Conservation (phyloP, 352 stramenopile genomes). For the Pythium apleroticum region DNA sequence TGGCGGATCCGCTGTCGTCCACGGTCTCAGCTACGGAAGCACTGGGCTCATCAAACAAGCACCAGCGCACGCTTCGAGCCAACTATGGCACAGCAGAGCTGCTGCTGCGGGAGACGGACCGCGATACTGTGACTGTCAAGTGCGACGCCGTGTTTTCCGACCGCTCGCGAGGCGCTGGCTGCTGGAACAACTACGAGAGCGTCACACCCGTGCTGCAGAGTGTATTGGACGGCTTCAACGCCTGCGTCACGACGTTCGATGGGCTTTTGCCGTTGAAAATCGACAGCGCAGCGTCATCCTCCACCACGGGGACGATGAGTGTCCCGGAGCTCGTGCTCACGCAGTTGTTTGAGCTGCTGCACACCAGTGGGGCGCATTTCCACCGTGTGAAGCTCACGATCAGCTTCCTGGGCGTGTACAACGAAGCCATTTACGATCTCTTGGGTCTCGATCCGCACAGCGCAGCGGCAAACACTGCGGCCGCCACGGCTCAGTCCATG, state of each 20-base stretch:
- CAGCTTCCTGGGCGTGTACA: constrained; percentile 92
- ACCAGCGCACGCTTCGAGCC: constrained; percentile 37
- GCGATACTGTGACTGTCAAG: constrained; percentile 41
- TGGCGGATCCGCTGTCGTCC: constrained; percentile 4
- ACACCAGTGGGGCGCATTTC: constrained; percentile 37
- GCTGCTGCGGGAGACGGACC: constrained; percentile 37
- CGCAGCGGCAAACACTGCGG: constrained; percentile 9
- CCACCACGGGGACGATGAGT: constrained; percentile 10
- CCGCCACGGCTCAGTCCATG: constrained; percentile 14
- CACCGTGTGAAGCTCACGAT: constrained; percentile 61
- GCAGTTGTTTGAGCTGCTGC: constrained; percentile 50
- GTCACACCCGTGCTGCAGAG: constrained; percentile 63
- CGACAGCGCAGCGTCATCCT: neutral
- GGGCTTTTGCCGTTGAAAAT: constrained; percentile 33
- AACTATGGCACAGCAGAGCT: constrained; percentile 65
- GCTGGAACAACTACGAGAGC: constrained; percentile 57
- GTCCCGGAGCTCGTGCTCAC: constrained; percentile 46
- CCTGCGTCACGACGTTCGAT: constrained; percentile 63
- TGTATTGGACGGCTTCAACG: constrained; percentile 65
- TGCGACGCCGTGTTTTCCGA: constrained; percentile 70
- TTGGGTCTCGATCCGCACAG: constrained; percentile 57
- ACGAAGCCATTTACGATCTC: constrained; percentile 95
- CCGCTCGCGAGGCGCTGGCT: constrained; percentile 36
- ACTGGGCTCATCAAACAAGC: neutral
- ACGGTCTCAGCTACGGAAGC: neutral